These are phyloP conservation scores for Thielaviopsis punctulata DNA, from an alignment of 2,329 filamentous ascomycete genomes.

Conservation along the genomic window DNA sequence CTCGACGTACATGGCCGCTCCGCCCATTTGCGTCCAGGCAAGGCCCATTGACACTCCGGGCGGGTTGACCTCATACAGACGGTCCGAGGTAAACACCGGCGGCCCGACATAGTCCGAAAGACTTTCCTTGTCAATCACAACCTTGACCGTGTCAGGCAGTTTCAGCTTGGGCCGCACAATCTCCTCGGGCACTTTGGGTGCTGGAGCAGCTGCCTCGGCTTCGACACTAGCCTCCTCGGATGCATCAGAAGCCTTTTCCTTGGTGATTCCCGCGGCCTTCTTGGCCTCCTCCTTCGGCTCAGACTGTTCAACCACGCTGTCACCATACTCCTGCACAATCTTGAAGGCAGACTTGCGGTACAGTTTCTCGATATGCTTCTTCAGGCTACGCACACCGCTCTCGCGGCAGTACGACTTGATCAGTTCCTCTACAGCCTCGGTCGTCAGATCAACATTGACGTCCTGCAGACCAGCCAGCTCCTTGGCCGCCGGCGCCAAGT, in stretches of 20 bases:
- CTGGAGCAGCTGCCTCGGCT: constrained; percentile 13
- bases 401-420: constrained; percentile 98
- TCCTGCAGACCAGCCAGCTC: constrained; percentile 80
- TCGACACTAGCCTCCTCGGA: constrained; percentile 13
- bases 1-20: constrained; percentile 91
- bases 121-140: constrained; percentile 74
- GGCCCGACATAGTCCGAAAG: constrained; percentile 94
- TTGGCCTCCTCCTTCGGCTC: constrained; percentile 59
- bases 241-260: constrained; percentile 12
- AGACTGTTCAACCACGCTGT: constrained; percentile 54
- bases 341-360: constrained; percentile 94
- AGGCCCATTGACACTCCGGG: constrained; percentile 94
- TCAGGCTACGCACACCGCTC: constrained; percentile 89
- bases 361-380: constrained; percentile 99
- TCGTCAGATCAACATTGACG: constrained; percentile 72
- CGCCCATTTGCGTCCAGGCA: constrained; percentile 95
- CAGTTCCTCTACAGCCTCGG: constrained; percentile 81
- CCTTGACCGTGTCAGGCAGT: constrained; percentile 74
- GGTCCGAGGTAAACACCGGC: constrained; percentile 86
- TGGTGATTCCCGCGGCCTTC: constrained; percentile 21
- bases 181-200: constrained; percentile 24
- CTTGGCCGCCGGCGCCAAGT: constrained; percentile 86
- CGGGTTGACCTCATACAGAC: constrained; percentile 84
- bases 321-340: constrained; percentile 87
- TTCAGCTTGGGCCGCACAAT: constrained; percentile 60